Base-by-base conservation (phyloP, 1,284 basidiomycete species). In the Apiotrichum akiyoshidainum region DNA sequence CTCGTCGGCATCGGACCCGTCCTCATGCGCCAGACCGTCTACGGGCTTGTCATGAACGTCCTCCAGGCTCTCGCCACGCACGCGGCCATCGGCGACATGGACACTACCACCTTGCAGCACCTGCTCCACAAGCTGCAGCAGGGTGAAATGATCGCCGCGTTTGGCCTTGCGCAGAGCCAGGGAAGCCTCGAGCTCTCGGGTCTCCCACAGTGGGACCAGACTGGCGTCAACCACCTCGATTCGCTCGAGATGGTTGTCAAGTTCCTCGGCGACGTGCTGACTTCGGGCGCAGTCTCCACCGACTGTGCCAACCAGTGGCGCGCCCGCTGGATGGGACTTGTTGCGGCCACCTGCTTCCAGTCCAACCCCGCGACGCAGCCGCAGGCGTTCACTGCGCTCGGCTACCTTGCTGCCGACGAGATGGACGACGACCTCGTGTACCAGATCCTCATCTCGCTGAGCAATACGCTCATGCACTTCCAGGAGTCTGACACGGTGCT, bases 281-380 rank as follows among this genome's bases (percentile, higher is more conserved):
- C 84, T 46, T 81, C 85, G 9, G 83, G 86, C 7, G 82, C 90
- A 0, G 48, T 46, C 31, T 54, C 47, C n/a, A 45, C 60, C 92
- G 93, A 91, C 54, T 81, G 92, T 12, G 80, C 90, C 44, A 97
- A 97, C 71, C 85, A 89, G 16, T 97, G 94, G 93, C 84, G 89
- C 58, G 90, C 92, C 31, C 83, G 93, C 42, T 92, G 93, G 90
- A 92, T 93, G 86, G 87, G 91, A 55, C 78, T 97, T 55, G 86
- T 93, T n/a, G 89, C 90, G 0, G 87, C 91, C 2, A 92, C 88
- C 0, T 92, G 92, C 21, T 96, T 97, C 81, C 93, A 96, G 74
- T 85, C 90, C 58, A 92, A 91, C 14, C 89, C 92, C 0, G 87
- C 89, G 19, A 86, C 94, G 31, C 93, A 96, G 74, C 87, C 89